Conservation (phyloP, 2,329 filamentous ascomycete genomes). For the Stemphylium lycopersici region DNA sequence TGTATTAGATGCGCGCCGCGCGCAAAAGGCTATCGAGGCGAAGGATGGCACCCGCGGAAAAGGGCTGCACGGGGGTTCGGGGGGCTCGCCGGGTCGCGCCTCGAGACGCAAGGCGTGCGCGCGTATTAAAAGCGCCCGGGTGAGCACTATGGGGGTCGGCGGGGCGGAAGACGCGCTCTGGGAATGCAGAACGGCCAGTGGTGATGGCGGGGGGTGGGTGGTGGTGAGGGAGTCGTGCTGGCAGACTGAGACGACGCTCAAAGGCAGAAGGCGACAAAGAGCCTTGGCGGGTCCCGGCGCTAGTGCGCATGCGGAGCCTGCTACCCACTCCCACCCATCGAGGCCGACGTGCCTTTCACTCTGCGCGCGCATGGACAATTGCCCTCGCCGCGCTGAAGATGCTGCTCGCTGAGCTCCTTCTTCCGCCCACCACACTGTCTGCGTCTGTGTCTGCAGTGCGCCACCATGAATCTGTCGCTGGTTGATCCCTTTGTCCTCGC, state of each 20-base stretch:
- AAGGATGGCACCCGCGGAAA: conserved; percentile 34
- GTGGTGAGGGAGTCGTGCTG: conserved; percentile 34
- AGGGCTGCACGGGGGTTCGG: conserved; percentile 37
- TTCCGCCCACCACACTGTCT: conserved; percentile 19
- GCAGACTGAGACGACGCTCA: conserved; percentile 16
- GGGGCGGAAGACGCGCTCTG: conserved; percentile 43
- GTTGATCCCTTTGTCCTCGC: conserved; percentile 74
- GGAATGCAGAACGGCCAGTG: conserved; percentile 40
- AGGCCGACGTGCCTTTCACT: conserved; percentile 3
- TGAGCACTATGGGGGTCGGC: conserved; percentile 32
- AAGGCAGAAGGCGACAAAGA: conserved; percentile 24
- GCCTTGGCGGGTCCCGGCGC: conserved; percentile 8
- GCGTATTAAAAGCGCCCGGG: conserved; percentile 30
- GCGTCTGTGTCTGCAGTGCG: conserved; percentile 14
- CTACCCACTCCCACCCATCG: conserved; percentile 2
- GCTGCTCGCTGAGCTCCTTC: conserved; percentile 24
- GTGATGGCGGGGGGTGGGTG: conserved; percentile 36
- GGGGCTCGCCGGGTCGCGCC: conserved; percentile 37
- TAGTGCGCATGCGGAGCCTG: conserved; percentile 20
- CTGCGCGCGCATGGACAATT: conserved; percentile 23
- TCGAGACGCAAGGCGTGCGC: conserved; percentile 31
- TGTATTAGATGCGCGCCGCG: conserved; percentile 40
- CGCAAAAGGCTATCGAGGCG: conserved; percentile 40
- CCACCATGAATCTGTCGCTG: conserved; percentile 71
- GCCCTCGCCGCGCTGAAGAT: conserved; percentile 25